These are phyloP conservation scores for Saitozyma podzolica DNA, from an alignment of 768 basidiomycete genomes.

Conservation along the genomic window DNA sequence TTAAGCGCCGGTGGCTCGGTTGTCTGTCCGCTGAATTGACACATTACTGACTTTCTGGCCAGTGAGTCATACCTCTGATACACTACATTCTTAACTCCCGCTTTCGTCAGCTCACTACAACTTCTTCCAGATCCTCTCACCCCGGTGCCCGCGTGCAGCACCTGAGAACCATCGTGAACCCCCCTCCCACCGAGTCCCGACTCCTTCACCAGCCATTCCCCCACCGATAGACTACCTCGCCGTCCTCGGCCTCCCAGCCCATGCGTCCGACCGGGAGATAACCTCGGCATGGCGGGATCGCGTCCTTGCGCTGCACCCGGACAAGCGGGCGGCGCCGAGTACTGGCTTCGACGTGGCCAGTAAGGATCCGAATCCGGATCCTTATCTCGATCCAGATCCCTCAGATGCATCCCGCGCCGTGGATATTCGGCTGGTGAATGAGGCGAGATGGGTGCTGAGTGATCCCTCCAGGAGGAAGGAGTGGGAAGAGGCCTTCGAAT, in stretches of 20 bases:
- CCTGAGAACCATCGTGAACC: too few species aligned
- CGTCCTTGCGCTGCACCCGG: conserved; percentile 31
- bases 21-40: too few species aligned
- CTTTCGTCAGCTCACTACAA: too few species aligned
- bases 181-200: too few species aligned
- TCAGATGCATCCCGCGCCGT: background rate
- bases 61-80: too few species aligned
- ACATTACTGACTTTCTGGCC: too few species aligned
- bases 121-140: too few species aligned
- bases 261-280: conserved; percentile 32
- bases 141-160: too few species aligned
- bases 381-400: too few species aligned
- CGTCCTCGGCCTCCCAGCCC: conserved; percentile 26
- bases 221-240: conserved; percentile 27
- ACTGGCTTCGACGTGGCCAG: background rate
- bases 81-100: too few species aligned
- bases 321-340: conserved; percentile 1
- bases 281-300: conserved; percentile 29
- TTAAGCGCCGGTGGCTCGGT: too few species aligned
- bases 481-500: conserved; percentile 17
- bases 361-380: background rate
- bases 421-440: conserved; percentile 38
- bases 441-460: conserved; percentile 34
- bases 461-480: conserved; percentile 18
- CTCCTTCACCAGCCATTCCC: conserved; percentile 9